phyloP scores from a whole-genome alignment of 2,329 filamentous ascomycete species.

The Cladosporium sp. region DNA sequence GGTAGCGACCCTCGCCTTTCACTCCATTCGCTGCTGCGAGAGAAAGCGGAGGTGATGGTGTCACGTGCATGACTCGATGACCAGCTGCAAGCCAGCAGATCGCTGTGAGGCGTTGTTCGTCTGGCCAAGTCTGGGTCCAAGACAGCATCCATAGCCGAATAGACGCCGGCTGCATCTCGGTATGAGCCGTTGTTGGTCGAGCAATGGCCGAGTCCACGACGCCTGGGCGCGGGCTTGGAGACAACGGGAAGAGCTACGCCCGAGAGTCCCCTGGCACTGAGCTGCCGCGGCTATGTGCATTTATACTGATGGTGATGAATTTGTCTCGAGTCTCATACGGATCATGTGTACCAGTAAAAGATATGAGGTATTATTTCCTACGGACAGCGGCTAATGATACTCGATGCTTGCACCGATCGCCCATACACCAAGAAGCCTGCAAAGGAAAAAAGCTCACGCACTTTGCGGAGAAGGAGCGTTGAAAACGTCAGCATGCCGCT shows the following conservation, averaged over 20 bases:
- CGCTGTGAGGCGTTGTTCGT: too few relatives aligned
- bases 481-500: neutral
- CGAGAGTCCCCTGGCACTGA: neutral
- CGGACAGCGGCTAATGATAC: neutral
- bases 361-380: neutral
- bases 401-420: neutral
- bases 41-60: too few relatives aligned
- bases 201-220: neutral
- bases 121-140: neutral
- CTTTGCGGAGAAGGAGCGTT: conserved; percentile 1
- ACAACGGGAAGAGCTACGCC: neutral
- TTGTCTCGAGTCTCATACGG: too few relatives aligned
- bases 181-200: neutral
- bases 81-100: too few relatives aligned
- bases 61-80: too few relatives aligned
- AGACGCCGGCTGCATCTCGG: conserved; percentile 4
- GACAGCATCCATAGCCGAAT: neutral
- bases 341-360: too few relatives aligned
- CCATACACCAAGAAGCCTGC: neutral
- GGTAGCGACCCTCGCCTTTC: too few relatives aligned
- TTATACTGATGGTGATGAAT: too few relatives aligned
- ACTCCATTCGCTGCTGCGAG: too few relatives aligned
- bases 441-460: conserved; percentile 7
- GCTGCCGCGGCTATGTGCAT: too few relatives aligned
- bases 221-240: neutral